Base-by-base conservation (phyloP, 495 filamentous ascomycete species). In the Aspergillus ellipticus region DNA sequence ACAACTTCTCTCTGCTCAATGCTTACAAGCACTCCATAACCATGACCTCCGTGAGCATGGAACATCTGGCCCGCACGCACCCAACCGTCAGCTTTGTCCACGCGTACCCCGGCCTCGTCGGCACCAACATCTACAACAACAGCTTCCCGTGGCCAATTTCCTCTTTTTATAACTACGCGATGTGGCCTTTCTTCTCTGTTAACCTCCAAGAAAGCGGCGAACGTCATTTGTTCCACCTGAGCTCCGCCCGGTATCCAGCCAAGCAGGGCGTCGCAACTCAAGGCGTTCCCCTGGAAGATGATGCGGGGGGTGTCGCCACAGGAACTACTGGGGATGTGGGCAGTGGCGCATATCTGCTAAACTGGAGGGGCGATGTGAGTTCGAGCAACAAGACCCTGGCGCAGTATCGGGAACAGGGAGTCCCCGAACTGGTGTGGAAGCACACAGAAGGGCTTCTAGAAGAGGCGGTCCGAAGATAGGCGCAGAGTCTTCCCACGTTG, bases 41-140 rank as follows among this genome's bases (percentile, higher is more conserved):
- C 39, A 65, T 72, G 57, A 67, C 56, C 20, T 66, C 62, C 1
- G 57, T 70, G 16, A 54, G 46, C 16, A 65, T 76, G 31, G 71
- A 74, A 39, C 57, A 68, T n/a, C 46, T 77, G 0, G 68, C 72
- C 0, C 49, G 53, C 2, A 31, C 19, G 0, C 42, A 72, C 22
- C 72, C 66, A 0, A 51, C 28, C 0, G 63, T 76, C 4, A 67
- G 62, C 37, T 76, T 72, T 49, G 56, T 76, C 6, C 74, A 76
- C 52, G 61, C 58, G 20, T 77, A 64, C 53, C 75, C 74, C 3
- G 73, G 75, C 2, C 56, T 73, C 6, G 73, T 76, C 0, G 49
- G 56, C 2, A 75, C 76, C 37, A 31, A 59, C 4, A 43, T 67
- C 15, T 37, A 49, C 5, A 57, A 46, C 17, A 60, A 55, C 19